These are phyloP conservation scores for Caryopteris hybrid DNA, from an alignment of 305 asterid genomes.

Conservation along the genomic window DNA sequence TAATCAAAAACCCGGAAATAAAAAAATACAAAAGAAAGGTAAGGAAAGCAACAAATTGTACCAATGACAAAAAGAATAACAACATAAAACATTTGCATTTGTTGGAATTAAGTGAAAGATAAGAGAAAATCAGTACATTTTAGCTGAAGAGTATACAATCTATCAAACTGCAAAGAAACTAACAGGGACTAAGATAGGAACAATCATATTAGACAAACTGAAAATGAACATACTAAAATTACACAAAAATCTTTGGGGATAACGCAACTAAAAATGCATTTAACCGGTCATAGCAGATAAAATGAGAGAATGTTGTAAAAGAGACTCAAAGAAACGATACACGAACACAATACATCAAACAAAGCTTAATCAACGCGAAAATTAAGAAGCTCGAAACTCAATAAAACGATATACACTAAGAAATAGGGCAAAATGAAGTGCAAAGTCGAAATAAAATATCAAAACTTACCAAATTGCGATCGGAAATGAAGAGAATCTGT, in stretches of 20 bases:
- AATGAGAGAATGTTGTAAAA: not conserved
- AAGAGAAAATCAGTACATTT: too few relatives aligned
- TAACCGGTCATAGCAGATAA: not conserved
- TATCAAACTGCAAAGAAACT: not conserved
- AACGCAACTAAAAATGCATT: not conserved
- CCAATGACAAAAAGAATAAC: not conserved
- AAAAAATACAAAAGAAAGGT: not conserved
- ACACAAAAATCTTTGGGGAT: not conserved
- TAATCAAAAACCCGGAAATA: not conserved
- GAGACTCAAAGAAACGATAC: not conserved
- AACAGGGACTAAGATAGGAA: not conserved
- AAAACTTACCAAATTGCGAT: conserved; percentile 3
- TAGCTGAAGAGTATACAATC: too few relatives aligned
- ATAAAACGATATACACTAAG: not conserved
- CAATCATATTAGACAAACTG: not conserved
- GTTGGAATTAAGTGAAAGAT: too few relatives aligned
- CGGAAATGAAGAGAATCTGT: not conserved
- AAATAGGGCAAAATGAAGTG: conserved; percentile 7
- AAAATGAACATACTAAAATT: not conserved
- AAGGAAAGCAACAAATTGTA: not conserved
- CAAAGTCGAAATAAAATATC: not conserved
- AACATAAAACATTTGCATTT: not conserved
- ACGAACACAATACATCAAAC: not conserved
- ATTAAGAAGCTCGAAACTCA: not conserved
- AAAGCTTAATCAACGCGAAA: not conserved